Base-by-base conservation (phyloP, 768 basidiomycete species). In the Tricholoma flavovirens region DNA sequence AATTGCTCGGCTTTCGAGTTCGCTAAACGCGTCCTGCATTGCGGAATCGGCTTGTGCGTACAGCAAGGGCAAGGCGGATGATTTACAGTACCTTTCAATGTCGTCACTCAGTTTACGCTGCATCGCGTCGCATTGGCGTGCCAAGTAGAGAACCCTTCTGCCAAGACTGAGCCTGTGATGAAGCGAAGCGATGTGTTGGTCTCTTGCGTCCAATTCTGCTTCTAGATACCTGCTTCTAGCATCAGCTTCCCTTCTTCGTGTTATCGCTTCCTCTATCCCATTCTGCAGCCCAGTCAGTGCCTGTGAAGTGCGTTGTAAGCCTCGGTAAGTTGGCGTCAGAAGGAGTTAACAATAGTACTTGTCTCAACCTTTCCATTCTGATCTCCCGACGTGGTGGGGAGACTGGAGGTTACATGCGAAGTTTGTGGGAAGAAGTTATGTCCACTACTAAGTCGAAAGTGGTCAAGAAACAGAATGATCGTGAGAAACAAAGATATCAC, bases 241-340 rank as follows among this genome's bases (percentile, higher is more conserved):
- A 58, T 74, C 70, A 45, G 71, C 67, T 17, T 64, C 67, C 40
- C 58, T 60, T 55, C 60, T 62, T 32, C 72, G 66, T 52, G 55
- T 58, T 9, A 59, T 59, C 11, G 67, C 67, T 33, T 56, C 63
- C 5, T 69, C 66, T 10, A 62, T 61, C 40, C 63, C 63, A 29
- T 60, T 53, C 22, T 61, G 65, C 21, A 69, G 63, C 9, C 59
- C 58, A 32, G 59, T 60, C 40, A 69, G 50, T 21, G 61, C 53
- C 71, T 71, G 52, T 55, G 7, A 48, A 45, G 15, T 5, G 5
- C 17, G n/a, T n/a, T 30, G 29, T 29, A 49, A 30, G 46, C 26
- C 15, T 8, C 26, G 29, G 21, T 36, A 10, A n/a, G 42, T 35
- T 33, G 1, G 42, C 4, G 11, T 38, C 22, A 35, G 9, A 17